phyloP scores from a whole-genome alignment of 176 grass and related monocot species.

The Chloris gayana region DNA sequence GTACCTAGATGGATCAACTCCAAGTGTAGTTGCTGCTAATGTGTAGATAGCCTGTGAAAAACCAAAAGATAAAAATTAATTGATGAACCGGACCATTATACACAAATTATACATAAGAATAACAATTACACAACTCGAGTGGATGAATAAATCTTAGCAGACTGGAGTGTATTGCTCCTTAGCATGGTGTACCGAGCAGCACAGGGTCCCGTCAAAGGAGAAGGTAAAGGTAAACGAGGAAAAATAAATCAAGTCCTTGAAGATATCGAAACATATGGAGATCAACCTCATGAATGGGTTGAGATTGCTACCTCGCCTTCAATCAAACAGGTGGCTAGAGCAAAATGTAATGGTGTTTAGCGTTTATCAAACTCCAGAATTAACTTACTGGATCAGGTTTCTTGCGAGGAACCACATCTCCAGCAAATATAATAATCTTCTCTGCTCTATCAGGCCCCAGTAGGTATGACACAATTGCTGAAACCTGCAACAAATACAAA shows the following conservation, averaged over 20 bases:
- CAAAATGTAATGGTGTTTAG: not conserved
- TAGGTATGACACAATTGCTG: slow-evolving; percentile 89
- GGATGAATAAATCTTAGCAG: not conserved
- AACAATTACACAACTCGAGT: not conserved
- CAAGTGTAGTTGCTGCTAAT: slow-evolving; percentile 83
- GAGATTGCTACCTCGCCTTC: too few species aligned
- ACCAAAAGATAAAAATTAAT: slow-evolving; percentile 5
- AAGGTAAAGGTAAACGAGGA: not conserved
- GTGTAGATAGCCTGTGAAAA: slow-evolving; percentile 84
- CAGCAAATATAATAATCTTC: slow-evolving; percentile 96
- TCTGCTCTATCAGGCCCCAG: slow-evolving; percentile 75
- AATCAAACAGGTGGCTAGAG: too few species aligned
- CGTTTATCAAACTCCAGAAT: slow-evolving; percentile 5
- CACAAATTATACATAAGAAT: not conserved
- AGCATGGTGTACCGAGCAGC: not conserved
- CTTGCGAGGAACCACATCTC: slow-evolving; percentile 92
- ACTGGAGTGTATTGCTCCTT: not conserved
- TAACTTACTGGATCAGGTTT: slow-evolving; percentile 95
- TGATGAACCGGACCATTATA: not conserved
- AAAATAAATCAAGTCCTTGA: too few species aligned
- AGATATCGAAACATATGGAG: too few species aligned
- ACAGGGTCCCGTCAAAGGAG: not conserved
- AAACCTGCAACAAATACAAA: slow-evolving; percentile 62
- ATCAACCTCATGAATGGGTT: not conserved
- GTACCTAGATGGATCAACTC: slow-evolving; percentile 87